A percentile compares a stretch with the other conserved stretches of the same genome.
phyloP scores from a whole-genome alignment of 2,329 filamentous ascomycete species.

The Claviceps africana region DNA sequence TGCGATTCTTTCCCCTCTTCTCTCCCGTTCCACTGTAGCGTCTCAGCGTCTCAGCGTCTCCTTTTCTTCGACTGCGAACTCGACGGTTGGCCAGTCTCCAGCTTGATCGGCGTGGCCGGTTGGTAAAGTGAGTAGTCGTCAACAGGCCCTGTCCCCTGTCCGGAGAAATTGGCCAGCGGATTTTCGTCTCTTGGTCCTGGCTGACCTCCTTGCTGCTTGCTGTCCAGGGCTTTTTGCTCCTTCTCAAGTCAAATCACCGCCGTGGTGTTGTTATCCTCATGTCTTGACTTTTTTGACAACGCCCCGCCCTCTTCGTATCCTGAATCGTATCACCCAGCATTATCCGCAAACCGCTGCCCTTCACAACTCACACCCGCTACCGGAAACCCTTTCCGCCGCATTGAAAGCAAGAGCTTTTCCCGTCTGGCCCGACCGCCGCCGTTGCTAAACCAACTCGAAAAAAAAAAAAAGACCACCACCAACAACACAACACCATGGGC shows the following conservation, averaged over 20 bases:
- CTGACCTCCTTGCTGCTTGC: slow-evolving; percentile 1
- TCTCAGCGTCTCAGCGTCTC: neutral
- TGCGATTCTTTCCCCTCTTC: neutral
- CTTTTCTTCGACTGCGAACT: neutral
- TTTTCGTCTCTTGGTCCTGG: slow-evolving; percentile 1
- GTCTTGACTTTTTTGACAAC: slow-evolving; percentile 16
- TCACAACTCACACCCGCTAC: neutral
- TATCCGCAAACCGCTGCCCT: neutral
- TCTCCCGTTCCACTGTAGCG: neutral
- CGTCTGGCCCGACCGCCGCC: neutral
- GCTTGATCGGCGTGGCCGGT: neutral
- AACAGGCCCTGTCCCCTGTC: neutral
- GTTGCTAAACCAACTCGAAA: slow-evolving; percentile 1
- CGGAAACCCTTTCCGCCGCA: neutral
- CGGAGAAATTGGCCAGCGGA: neutral
- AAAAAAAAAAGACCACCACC: no score
- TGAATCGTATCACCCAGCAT: neutral
- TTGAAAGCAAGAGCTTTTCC: neutral
- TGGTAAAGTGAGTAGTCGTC: neutral
- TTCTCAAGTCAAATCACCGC: slow-evolving; percentile 3
- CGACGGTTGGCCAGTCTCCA: neutral
- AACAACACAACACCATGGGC: slow-evolving; percentile 33
- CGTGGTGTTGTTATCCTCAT: slow-evolving; percentile 13
- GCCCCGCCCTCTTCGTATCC: slow-evolving; percentile 8
- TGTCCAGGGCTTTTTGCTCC: slow-evolving; percentile 1